These are phyloP conservation scores for Suillus subluteus DNA, from an alignment of 768 basidiomycete species.

Conservation along the genomic window DNA sequence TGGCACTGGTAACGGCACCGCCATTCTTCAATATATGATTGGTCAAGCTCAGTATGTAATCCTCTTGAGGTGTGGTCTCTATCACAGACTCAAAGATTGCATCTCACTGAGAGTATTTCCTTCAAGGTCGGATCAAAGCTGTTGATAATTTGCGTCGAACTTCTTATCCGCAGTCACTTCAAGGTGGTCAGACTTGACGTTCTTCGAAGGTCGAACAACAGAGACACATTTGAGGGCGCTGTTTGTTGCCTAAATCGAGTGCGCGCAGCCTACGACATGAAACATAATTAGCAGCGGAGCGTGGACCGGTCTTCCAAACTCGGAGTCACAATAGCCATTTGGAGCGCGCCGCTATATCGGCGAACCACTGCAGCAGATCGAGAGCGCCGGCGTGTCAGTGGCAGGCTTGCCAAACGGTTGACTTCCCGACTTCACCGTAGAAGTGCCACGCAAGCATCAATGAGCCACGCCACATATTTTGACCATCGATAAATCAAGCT, in stretches of 20 bases:
- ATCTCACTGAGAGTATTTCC: conserved; percentile 23
- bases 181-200: conserved; percentile 16
- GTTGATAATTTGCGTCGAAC: conserved; percentile 1
- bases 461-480: conserved; percentile 2
- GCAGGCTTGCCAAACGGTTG: not conserved
- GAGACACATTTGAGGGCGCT: not conserved
- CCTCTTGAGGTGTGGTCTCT: conserved; percentile 22
- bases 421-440: not conserved
- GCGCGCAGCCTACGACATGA: conserved; percentile 22
- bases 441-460: not conserved
- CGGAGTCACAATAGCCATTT: conserved; percentile 28
- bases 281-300: not conserved
- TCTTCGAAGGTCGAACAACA: conserved; percentile 17
- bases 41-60: conserved; percentile 23
- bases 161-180: conserved; percentile 1
- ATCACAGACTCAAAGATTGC: conserved; percentile 20
- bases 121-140: conserved; percentile 27
- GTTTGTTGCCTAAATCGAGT: conserved; percentile 27
- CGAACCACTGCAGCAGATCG: not conserved
- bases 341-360: conserved; percentile 17
- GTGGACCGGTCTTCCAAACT: not conserved
- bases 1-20: conserved; percentile 21
- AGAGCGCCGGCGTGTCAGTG: not conserved
- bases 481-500: not conserved
- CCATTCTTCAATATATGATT: conserved; percentile 24